Evolutionary conservation across 805 yeast genomes (phyloP).

Genomic region (Danielia reshetovae): DNA sequence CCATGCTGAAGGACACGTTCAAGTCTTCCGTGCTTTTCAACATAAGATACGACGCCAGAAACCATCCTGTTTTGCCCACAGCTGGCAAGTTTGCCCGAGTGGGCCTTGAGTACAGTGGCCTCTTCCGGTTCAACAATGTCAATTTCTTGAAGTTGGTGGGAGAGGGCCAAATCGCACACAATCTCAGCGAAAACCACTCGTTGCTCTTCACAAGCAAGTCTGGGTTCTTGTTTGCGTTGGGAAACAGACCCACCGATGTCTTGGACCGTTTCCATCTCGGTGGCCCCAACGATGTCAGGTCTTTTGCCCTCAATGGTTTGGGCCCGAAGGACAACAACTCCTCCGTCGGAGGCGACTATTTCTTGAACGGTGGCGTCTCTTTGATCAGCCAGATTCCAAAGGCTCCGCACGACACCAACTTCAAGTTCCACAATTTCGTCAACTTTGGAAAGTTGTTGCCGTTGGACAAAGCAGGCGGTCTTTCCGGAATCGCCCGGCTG

Average conservation of each 20-base stretch:
- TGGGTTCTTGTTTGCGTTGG: conserved; percentile 28
- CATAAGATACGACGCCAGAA: conserved; percentile 41
- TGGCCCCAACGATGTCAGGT: conserved; percentile 58
- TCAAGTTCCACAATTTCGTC: conserved; percentile 45
- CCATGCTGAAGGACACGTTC: conserved; percentile 43
- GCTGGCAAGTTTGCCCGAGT: conserved; percentile 35
- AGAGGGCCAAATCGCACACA: conserved; percentile 36
- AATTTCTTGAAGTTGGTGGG: conserved; percentile 38
- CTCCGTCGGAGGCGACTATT: conserved; percentile 51
- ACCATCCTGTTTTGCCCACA: conserved; percentile 40
- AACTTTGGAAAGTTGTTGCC: conserved; percentile 46
- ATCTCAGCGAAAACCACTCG: conserved; percentile 14
- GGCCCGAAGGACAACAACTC: conserved; percentile 52
- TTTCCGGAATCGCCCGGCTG: conserved; percentile 2
- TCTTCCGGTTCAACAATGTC: conserved; percentile 19
- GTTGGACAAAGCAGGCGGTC: conserved; percentile 10
- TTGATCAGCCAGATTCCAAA: conserved; percentile 42
- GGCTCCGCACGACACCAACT: conserved; percentile 38
- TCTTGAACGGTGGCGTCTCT: conserved; percentile 44
- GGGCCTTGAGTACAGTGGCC: conserved; percentile 35
- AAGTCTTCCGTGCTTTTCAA: conserved; percentile 43
- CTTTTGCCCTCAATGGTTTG: conserved; percentile 48
- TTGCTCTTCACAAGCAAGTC: conserved; percentile 28
- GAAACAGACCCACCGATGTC: conserved; percentile 31
- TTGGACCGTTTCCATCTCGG: conserved; percentile 54